Base-by-base conservation (phyloP, 2,329 filamentous ascomycete species). In the Alternaria panax region DNA sequence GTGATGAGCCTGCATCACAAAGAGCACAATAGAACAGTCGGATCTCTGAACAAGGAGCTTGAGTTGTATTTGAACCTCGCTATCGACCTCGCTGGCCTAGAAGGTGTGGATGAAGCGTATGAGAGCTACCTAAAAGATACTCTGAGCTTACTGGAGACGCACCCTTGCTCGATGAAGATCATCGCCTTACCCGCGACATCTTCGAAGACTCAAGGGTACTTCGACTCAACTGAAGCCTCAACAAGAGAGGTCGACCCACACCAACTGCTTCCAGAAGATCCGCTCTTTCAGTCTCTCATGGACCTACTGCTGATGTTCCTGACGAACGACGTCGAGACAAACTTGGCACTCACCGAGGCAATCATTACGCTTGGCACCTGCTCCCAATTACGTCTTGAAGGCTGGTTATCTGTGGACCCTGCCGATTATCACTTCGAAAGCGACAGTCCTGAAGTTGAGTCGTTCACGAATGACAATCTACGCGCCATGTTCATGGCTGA, bases 261-360 rank as follows among this genome's bases (percentile, higher is more conserved):
- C 57, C 75, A 74, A 25, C 61, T 91, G 8, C 81, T 91, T 2
- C 80, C 91, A 9, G 88, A 90, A 47, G 86, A 87, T 66, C 80
- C 82, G 7, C 80, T 88, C 7, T 78, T 88, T 53, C 79, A 78
- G 50, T 81, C 82, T 20, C 69, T 89, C 18, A 61, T 84, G n/a
- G 75, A 73, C 42, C 84, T 94, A 7, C 79, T 99, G 11, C 85
- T 90, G 43, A 89, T 85, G 0, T 99, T 98, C 72, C 92, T 97
- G 68, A 85, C 92, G 5, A 99, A 99, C 69, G 90, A 92, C 3
- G 88, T 98, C 3, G 92, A 97, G 68, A 93, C 91, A 3, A 99
- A 99, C 68, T 81, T 99, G 4, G 91, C 90, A 0, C 83, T 97
- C 2, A 98, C 94, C 0, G 92, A 96, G 70, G 86, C 91, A 1